phyloP scores from a whole-genome alignment of 2,329 filamentous ascomycete species.

The Colletotrichum somersetense region DNA sequence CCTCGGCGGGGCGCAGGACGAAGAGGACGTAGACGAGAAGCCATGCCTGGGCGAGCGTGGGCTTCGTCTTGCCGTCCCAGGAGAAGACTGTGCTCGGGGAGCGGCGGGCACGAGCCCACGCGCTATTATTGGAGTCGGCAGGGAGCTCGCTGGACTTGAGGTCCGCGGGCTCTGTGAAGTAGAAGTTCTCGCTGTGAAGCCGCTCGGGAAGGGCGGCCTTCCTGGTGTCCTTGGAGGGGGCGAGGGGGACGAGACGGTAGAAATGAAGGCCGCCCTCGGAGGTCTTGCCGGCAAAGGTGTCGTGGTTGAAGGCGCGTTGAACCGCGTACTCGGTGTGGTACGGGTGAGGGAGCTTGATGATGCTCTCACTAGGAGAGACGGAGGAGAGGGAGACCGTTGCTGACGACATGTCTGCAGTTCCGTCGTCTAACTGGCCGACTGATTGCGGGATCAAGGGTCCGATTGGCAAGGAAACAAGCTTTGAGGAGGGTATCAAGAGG shows the following conservation, averaged over 20 bases:
- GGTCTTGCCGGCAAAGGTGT: constrained; percentile 41
- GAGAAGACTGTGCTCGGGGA: constrained; percentile 60
- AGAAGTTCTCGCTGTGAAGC: constrained; percentile 53
- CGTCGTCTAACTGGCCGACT: neutral
- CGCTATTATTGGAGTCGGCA: constrained; percentile 65
- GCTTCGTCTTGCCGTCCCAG: constrained; percentile 58
- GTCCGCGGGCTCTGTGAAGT: constrained; percentile 60
- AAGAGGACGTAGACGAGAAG: constrained; percentile 66
- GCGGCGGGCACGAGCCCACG: constrained; percentile 68
- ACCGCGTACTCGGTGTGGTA: constrained; percentile 62
- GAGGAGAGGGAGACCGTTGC: constrained; percentile 46
- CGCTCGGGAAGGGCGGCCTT: constrained; percentile 49
- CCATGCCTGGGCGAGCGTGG: constrained; percentile 65
- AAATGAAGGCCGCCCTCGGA: constrained; percentile 45
- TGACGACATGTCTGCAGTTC: constrained; percentile 45
- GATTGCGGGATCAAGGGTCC: neutral
- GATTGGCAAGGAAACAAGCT: constrained; percentile 9
- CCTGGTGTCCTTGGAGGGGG: constrained; percentile 45
- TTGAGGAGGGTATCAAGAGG: constrained; percentile 2
- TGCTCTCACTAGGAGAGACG: constrained; percentile 52
- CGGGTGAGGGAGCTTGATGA: constrained; percentile 64
- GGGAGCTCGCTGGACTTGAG: constrained; percentile 64
- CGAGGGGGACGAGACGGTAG: constrained; percentile 53
- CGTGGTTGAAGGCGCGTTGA: constrained; percentile 48
- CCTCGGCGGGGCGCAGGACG: constrained; percentile 61